These are phyloP conservation scores for Aureobasidium lini DNA, from an alignment of 2,329 filamentous ascomycete genomes.

Conservation along the genomic window DNA sequence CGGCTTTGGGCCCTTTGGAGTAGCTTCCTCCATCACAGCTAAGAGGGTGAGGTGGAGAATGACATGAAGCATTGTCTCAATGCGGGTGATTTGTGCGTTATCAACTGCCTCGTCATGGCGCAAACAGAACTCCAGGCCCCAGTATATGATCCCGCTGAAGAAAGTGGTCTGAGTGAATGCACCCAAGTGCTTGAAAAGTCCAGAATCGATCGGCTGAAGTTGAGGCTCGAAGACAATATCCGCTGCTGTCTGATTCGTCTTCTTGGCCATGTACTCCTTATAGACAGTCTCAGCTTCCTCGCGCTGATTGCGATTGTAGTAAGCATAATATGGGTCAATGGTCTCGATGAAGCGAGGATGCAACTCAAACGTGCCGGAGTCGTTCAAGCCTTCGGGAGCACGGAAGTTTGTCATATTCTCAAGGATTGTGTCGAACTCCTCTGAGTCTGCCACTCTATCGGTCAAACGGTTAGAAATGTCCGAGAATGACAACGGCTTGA, in stretches of 20 bases:
- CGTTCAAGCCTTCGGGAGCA: constrained; percentile 80
- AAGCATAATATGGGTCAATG: constrained; percentile 90
- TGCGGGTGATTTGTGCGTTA: constrained; percentile 67
- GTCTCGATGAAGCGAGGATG: constrained; percentile 79
- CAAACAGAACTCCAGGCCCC: constrained; percentile 74
- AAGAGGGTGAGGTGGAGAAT: constrained; percentile 81
- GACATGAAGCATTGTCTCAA: constrained; percentile 88
- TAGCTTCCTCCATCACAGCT: constrained; percentile 69
- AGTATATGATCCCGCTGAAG: constrained; percentile 86
- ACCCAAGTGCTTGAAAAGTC: constrained; percentile 69
- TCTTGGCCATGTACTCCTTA: constrained; percentile 78
- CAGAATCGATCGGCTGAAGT: constrained; percentile 65
- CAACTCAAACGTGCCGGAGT: constrained; percentile 89
- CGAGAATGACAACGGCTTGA: constrained; percentile 91
- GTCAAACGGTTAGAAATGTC: constrained; percentile 80
- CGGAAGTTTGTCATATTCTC: constrained; percentile 85
- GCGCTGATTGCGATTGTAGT: constrained; percentile 94
- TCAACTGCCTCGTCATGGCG: constrained; percentile 62
- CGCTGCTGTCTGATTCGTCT: constrained; percentile 68
- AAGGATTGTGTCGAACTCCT: constrained; percentile 77
- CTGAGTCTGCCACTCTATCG: constrained; percentile 81
- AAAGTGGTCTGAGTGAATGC: constrained; percentile 74
- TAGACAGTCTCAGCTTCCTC: constrained; percentile 91
- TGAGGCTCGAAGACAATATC: constrained; percentile 91
- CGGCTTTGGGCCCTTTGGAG: constrained; percentile 1